Percentiles rank a stretch among this genome's conserved stretches.
These are phyloP conservation scores for Salix exigua DNA, from an alignment of 345 rosid genomes.

Conservation along the genomic window DNA sequence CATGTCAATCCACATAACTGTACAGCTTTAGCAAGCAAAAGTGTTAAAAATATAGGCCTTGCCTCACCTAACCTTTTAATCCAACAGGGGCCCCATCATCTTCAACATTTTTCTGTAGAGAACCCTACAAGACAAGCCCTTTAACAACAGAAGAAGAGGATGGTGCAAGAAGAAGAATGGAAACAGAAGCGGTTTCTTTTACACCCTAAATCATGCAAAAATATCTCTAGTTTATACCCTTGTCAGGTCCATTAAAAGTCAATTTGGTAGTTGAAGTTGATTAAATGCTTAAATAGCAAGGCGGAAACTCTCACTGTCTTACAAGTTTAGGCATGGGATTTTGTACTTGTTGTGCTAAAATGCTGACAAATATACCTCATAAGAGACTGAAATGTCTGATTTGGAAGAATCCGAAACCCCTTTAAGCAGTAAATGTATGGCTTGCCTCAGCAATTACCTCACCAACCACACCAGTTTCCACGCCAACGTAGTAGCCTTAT, in stretches of 20 bases:
- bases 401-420: background rate
- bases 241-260: background rate
- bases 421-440: background rate
- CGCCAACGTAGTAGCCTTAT: background rate
- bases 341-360: constrained; percentile 7
- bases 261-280: background rate
- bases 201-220: background rate
- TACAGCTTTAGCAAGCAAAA: constrained; percentile 17
- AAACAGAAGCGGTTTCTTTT: constrained; percentile 12
- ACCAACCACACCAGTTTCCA: background rate
- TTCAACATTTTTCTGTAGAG: constrained; percentile 22
- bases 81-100: constrained; percentile 39
- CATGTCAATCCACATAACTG: background rate
- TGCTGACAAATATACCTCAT: constrained; percentile 4
- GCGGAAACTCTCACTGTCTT: background rate
- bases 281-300: background rate
- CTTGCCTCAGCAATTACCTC: background rate
- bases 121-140: constrained; percentile 21
- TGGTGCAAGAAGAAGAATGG: constrained; percentile 6
- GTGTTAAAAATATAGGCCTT: constrained; percentile 13
- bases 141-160: constrained; percentile 16
- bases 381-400: background rate
- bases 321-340: background rate
- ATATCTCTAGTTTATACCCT: background rate
- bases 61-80: constrained; percentile 26